These are phyloP conservation scores for Carex pumila DNA, from an alignment of 176 grass and related monocot genomes.

Conservation along the genomic window DNA sequence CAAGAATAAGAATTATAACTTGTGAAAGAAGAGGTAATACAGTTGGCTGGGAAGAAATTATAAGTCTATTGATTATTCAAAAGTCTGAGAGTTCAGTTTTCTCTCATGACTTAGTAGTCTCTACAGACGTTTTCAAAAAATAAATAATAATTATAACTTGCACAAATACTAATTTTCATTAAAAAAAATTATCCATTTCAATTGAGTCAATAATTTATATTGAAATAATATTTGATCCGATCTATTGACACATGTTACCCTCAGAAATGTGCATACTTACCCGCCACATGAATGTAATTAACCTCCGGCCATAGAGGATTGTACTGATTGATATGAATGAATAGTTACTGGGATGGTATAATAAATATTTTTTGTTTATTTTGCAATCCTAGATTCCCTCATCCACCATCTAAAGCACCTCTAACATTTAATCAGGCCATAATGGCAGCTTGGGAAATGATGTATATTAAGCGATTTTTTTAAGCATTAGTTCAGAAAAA, in stretches of 20 bases:
- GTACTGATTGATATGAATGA: not conserved
- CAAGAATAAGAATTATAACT: not conserved
- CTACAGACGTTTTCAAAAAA: too few relatives aligned
- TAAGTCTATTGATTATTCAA: too few relatives aligned
- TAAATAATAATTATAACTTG: not conserved
- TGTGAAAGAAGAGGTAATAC: not conserved
- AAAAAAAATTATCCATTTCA: not conserved
- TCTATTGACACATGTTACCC: not conserved
- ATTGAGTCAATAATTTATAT: not conserved
- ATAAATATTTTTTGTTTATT: not conserved
- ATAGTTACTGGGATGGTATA: not conserved
- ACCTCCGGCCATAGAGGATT: not conserved
- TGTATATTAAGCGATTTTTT: not conserved
- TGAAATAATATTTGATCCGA: not conserved
- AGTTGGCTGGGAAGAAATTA: too few relatives aligned
- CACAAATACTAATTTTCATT: not conserved
- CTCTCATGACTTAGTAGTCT: too few relatives aligned
- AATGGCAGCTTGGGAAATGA: not conserved
- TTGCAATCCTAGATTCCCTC: not conserved
- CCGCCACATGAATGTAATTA: not conserved
- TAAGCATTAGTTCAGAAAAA: not conserved
- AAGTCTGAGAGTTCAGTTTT: too few relatives aligned
- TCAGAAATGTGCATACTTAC: not conserved
- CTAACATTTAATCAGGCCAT: not conserved
- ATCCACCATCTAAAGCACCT: not conserved